These are phyloP conservation scores for Calonectria leucothoes DNA, from an alignment of 2,329 filamentous ascomycete species.

Conservation along the genomic window DNA sequence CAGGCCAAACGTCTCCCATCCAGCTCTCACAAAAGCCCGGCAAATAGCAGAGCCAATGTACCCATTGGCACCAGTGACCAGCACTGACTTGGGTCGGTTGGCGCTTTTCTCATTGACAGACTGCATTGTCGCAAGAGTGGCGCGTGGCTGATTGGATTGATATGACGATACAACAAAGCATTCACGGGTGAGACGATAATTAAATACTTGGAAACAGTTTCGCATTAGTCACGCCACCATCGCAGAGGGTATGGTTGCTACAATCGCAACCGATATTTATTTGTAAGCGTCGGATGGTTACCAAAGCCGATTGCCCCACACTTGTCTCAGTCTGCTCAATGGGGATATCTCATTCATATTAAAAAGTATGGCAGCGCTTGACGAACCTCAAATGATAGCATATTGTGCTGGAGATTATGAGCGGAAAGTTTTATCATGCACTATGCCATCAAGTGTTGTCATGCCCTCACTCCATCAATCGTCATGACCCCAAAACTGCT, in stretches of 20 bases:
- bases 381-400: neutral
- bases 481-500: neutral
- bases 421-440: no score
- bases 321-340: neutral
- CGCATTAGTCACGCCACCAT: neutral
- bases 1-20: conserved; percentile 58
- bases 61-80: conserved; percentile 61
- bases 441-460: no score
- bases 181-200: neutral
- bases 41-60: conserved; percentile 60
- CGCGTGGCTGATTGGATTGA: neutral
- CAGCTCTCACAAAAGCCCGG: conserved; percentile 57
- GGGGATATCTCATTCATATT: neutral
- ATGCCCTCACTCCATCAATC: neutral
- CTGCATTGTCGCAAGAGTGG: neutral
- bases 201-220: neutral
- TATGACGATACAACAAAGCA: neutral
- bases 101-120: neutral
- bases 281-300: conserved; percentile 13
- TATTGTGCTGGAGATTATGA: no score
- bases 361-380: neutral
- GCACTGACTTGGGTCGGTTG: conserved; percentile 42
- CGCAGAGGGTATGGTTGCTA: no score
- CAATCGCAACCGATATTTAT: neutral
- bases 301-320: neutral